Base-by-base conservation (phyloP, 2,329 filamentous ascomycete species). In the Pseudogymnoascus sp. region DNA sequence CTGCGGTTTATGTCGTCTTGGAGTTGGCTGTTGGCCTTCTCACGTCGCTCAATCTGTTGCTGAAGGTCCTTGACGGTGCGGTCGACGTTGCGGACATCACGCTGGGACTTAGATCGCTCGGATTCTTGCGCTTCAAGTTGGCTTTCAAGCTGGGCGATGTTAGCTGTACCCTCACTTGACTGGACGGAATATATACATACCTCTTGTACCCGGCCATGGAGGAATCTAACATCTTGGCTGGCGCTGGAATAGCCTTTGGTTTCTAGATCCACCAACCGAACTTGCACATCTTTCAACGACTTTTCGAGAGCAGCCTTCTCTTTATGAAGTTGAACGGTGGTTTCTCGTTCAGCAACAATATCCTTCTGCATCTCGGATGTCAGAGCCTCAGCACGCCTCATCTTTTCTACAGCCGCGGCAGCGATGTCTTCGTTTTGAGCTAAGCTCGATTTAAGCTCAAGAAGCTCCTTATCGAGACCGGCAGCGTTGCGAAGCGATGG, bases 241-340 rank as follows among this genome's bases (percentile, higher is more conserved):
- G 90, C 90, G 68, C 88, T 96, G 19, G 93, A 95, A 77, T 96
- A 97, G 62, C 93, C 92, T 80, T 97, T 97, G 47, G 95, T 97
- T 78, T 99, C 93, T 8, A 97, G 82, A 74, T 97, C 95, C 62
- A 99, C 88, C 63, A 96, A 85, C 72, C 87, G 87, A 62, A 97
- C 84, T 76, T 97, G 93, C 26, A 93, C 82, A 75, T 99, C 93
- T 75, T 93, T 96, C 61, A 96, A 80, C 63, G 84, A 86, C 80
- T 96, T 97, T 78, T 97, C 95, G 44, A 99, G 79, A 0, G 83
- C 83, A 2, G 90, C 90, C 78, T 97, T 97, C 69, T 96, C 91
- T 74, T 93, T 93, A 75, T 95, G 91, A 63, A 97, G 80, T 69
- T 89, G 85, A 4, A 88, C 86, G 70, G 87, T 92, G 35, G 84